Evolutionary conservation across 2,329 filamentous ascomycete genomes (phyloP), one percentile per base, ranked within the genome.

Genomic region (Pyrenochaeta sp.): DNA sequence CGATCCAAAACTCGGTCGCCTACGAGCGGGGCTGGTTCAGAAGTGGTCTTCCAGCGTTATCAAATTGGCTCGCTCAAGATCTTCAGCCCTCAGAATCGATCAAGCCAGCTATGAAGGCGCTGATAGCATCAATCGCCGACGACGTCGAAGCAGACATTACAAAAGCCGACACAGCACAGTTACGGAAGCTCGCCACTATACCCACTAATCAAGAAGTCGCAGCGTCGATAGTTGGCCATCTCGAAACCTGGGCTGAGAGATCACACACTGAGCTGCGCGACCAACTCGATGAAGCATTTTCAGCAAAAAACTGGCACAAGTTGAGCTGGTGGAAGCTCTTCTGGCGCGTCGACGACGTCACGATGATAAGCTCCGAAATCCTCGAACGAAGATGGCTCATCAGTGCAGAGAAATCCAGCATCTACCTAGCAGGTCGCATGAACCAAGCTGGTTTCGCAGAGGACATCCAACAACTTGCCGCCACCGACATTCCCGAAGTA

Each of bases 271-370:
- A 98, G 77, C 84, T 98, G 7, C 91, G 92, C 61, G 85, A 90
- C 50, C 86, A 93, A 66, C 86, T 97, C 1, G 90, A 94, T 64
- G 80, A 87, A 44, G 93, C 92, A 0, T 94, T 97, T 67, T 82
- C 85, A 0, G 88, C 91, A n/a, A 84, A 81, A 19, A 84, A 88
- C 39, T 97, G 94, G 94, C 86, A 87, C 27, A 90, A 91, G 62
- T 82, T 97, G 3, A 85, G 88, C 15, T 98, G 94, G 93, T 97
- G 92, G 90, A 96, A 96, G 75, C 84, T 98, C 0, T 93, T 97
- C 73, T 97, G 93, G 93, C 88, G 92, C 22, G 93, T 95, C 25
- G 94, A 98, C 72, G 94, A 97, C 69, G 92, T 97, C 10, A 87
- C 88, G 2, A 90, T 94, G 84, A 88, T 97, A 53, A 89, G 91